A percentile compares a stretch with the other conserved stretches of the same genome.
Evolutionary conservation across 306 rosid species (phyloP).

Genomic region (Albizia julibrissin): DNA sequence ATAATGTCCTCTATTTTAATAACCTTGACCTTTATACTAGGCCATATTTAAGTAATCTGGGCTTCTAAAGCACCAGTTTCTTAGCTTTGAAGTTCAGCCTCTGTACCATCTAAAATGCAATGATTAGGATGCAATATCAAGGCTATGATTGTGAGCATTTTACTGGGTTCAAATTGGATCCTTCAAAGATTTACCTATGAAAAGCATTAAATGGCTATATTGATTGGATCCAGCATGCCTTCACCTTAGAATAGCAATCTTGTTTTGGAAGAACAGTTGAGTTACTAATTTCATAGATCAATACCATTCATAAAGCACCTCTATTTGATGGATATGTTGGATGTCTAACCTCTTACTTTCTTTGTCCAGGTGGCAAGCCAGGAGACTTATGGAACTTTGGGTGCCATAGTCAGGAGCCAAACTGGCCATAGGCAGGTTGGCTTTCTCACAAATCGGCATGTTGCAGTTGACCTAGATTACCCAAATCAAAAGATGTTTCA

Average conservation of each 20-base stretch:
- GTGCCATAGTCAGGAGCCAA: conserved; percentile 97
- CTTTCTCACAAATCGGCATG: conserved; percentile 97
- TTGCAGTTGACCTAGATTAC: conserved; percentile 94
- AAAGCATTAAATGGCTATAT: not conserved
- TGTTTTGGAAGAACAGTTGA: conserved; percentile 2
- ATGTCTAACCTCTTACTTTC: conserved; percentile 21
- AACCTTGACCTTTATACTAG: not conserved
- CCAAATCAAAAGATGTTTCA: conserved; percentile 99
- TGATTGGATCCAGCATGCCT: conserved; percentile 9
- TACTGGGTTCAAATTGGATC: not conserved
- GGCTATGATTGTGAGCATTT: not conserved
- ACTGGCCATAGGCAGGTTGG: conserved; percentile 95
- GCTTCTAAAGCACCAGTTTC: not conserved
- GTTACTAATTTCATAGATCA: conserved; percentile 24
- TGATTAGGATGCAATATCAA: not conserved
- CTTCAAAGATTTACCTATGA: not conserved
- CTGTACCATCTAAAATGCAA: not conserved
- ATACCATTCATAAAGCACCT: conserved; percentile 15
- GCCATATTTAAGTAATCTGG: not conserved
- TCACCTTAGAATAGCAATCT: conserved; percentile 13
- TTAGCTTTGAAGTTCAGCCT: not conserved
- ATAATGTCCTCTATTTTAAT: not conserved
- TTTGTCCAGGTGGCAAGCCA: conserved; percentile 87
- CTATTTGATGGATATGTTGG: conserved; percentile 36
- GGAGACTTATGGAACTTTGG: conserved; percentile 97